Conservation (phyloP, 2,329 filamentous ascomycete genomes). For the Lomentospora prolificans region DNA sequence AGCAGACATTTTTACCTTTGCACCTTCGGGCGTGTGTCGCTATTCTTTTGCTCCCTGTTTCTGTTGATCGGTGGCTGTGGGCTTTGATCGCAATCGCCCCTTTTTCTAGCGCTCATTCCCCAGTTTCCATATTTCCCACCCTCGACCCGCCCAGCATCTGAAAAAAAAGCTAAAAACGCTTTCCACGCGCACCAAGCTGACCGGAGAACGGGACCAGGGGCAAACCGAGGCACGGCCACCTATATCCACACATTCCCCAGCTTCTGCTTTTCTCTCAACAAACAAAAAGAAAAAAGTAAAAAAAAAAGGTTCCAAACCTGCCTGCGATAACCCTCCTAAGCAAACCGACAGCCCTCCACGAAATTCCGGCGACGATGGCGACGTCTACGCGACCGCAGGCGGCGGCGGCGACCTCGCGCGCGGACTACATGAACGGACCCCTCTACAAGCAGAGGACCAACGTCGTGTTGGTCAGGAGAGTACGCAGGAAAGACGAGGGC, state of each 20-base stretch:
- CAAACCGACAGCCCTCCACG: too few species aligned
- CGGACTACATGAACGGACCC: constrained; percentile 40
- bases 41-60: too few species aligned
- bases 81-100: too few species aligned
- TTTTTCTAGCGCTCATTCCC: too few species aligned
- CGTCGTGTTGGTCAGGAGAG: constrained; percentile 43
- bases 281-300: neutral
- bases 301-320: neutral
- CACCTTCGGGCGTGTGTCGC: neutral
- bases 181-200: too few species aligned
- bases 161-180: neutral
- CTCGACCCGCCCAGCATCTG: neutral
- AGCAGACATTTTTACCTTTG: too few species aligned
- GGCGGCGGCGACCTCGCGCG: neutral
- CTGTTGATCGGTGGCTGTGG: too few species aligned
- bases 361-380: constrained; percentile 15
- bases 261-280: neutral
- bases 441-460: constrained; percentile 48
- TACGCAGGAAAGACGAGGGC: constrained; percentile 53
- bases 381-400: constrained; percentile 7
- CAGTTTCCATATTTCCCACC: too few species aligned
- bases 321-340: neutral
- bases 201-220: neutral
- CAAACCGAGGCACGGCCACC: neutral
- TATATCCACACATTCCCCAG: neutral